Conservation (phyloP, 1,139 yeast species). For the Candida sanyaensis region DNA sequence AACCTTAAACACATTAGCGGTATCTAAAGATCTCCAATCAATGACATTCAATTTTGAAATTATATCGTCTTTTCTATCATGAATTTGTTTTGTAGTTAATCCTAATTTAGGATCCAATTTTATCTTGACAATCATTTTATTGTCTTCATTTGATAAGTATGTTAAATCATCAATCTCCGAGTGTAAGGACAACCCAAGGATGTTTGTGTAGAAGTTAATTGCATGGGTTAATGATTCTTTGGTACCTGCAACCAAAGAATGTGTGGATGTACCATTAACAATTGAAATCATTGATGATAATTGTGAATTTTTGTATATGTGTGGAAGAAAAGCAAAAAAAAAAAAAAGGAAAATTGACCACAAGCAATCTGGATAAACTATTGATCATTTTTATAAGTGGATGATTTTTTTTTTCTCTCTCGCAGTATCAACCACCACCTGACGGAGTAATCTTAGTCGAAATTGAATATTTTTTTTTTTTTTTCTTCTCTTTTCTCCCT, state of each 20-base stretch:
- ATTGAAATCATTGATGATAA: slow-evolving; percentile 23
- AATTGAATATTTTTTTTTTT: not conserved
- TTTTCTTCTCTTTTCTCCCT: not conserved
- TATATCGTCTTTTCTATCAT: slow-evolving; percentile 23
- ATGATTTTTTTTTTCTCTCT: not conserved
- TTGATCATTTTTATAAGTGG: not conserved
- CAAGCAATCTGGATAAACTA: too few relatives aligned
- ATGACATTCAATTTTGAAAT: slow-evolving; percentile 26
- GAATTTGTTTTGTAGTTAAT: slow-evolving; percentile 29
- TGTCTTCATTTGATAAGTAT: slow-evolving; percentile 34
- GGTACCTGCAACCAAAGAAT: slow-evolving; percentile 46
- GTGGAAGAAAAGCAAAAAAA: not conserved
- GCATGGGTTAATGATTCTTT: slow-evolving; percentile 35
- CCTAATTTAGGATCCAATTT: slow-evolving; percentile 25
- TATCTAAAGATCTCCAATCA: slow-evolving; percentile 55
- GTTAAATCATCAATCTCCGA: slow-evolving; percentile 23
- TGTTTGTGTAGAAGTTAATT: slow-evolving; percentile 46
- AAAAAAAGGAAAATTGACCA: too few relatives aligned
- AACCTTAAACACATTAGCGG: slow-evolving; percentile 40
- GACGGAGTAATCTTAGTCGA: not conserved
- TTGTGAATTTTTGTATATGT: too few relatives aligned
- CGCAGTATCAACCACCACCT: not conserved
- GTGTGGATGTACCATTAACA: slow-evolving; percentile 54
- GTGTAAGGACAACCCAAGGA: slow-evolving; percentile 43
- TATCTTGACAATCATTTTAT: slow-evolving; percentile 31